Evolutionary conservation across 129 eudicot species (phyloP).

Genomic region (Centaurea solstitialis): DNA sequence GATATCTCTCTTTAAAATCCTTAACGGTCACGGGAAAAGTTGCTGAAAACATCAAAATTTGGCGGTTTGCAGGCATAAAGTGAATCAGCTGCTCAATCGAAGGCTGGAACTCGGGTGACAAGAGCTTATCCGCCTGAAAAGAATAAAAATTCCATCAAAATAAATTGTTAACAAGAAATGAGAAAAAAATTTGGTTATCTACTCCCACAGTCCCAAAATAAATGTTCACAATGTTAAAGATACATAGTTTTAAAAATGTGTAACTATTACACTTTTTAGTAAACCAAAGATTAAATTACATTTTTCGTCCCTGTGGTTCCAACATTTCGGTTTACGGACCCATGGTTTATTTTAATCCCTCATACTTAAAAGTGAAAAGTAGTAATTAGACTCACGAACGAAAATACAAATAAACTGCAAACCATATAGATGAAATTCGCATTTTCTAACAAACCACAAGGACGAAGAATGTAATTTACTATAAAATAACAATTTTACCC

Average conservation of each 20-base stretch:
- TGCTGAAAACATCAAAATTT: slow-evolving; percentile 86
- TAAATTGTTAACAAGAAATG: background rate
- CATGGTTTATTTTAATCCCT: no score
- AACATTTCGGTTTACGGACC: no score
- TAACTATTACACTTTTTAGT: background rate
- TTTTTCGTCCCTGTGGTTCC: no score
- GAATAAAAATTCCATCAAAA: background rate
- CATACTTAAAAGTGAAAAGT: no score
- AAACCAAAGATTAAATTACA: no score
- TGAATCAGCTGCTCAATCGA: slow-evolving; percentile 77
- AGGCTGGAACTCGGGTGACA: slow-evolving; percentile 92
- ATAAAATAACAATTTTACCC: background rate
- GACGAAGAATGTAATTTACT: no score
- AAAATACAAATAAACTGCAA: no score
- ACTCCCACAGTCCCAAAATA: background rate
- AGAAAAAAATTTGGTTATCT: background rate
- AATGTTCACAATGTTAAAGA: background rate
- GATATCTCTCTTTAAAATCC: slow-evolving; percentile 79
- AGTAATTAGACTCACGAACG: no score
- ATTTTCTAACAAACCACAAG: no score
- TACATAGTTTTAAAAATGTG: background rate
- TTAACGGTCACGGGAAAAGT: slow-evolving; percentile 89
- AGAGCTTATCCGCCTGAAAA: slow-evolving; percentile 81
- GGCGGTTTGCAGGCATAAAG: slow-evolving; percentile 68
- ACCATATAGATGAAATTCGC: no score